Percentiles rank a stretch among this genome's conserved stretches.
Conservation (phyloP, 2,329 filamentous ascomycete species). For the Pseudogymnoascus sp. region DNA sequence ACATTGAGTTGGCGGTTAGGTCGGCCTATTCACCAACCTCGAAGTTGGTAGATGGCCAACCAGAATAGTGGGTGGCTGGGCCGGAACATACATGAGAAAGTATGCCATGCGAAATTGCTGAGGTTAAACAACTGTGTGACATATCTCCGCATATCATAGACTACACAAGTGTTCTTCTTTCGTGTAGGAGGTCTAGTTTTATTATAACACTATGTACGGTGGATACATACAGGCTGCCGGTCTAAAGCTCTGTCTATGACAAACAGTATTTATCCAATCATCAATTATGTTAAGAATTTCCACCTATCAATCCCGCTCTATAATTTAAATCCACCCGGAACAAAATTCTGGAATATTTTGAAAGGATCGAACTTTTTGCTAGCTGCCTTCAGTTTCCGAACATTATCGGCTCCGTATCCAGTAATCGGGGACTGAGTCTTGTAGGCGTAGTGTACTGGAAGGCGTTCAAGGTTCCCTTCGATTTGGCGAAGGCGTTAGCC, state of each 20-base stretch:
- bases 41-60: too few species aligned
- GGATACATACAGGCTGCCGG: background rate
- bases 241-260: background rate
- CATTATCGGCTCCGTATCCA: constrained; percentile 35
- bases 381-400: constrained; percentile 28
- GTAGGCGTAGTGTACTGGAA: constrained; percentile 38
- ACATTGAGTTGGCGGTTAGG: too few species aligned
- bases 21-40: too few species aligned
- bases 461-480: constrained; percentile 6
- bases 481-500: background rate
- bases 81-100: too few species aligned
- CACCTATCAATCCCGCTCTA: background rate
- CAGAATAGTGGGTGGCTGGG: too few species aligned
- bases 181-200: background rate
- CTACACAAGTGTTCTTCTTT: background rate
- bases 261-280: background rate
- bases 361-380: constrained; percentile 32
- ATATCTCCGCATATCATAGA: too few species aligned
- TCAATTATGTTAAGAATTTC: background rate
- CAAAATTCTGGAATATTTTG: constrained; percentile 30
- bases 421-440: constrained; percentile 34
- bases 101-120: too few species aligned
- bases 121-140: too few species aligned
- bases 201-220: background rate
- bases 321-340: constrained; percentile 14